Evolutionary conservation across 805 yeast species (phyloP), one percentile per base, ranked within the genome.

Genomic region (Babjeviella inositovora): DNA sequence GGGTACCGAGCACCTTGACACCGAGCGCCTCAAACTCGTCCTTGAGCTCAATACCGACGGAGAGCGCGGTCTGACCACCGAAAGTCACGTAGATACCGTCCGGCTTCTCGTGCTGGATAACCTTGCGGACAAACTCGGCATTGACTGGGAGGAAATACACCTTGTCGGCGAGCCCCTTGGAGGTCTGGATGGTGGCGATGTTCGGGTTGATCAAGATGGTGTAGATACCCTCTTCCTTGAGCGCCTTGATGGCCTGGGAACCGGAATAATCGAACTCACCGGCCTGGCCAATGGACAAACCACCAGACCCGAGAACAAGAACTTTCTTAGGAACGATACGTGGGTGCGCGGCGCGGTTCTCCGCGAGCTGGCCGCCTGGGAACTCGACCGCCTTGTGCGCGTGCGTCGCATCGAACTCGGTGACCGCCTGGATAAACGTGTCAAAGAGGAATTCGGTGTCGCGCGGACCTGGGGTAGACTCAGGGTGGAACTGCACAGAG

Each of bases 211-310:
- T 85, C 43, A 90, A 66, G 36, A 90, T 75, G 27, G 97, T 85
- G 63, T 87, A 82, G 34, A 87, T 90, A 31, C 95, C 95, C 56
- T 85, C 97, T 59, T 90, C 96, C 52, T 82, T 87, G 55, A 90
- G 64, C 22, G 98, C 98, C 56, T 90, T 90, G 55, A 90, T 90
- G 29, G 98, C 98, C 57, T 90, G 98, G 26, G 95, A 82, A 43
- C 98, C 98, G 21, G 96, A 84, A 57, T 90, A 90, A 51, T 90
- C 98, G 44, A 90, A 90, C 57, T 90, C 98, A 53, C 98, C 98
- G 33, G 98, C 98, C 61, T 90, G 98, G 35, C 98, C 98, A 47
- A 90, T 90, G 27, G 94, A 80, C 41, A 90, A 63, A 48, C 98
- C 98, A 61, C 98, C 98, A 24, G 96, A 85, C 41, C 98, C 98